A percentile compares a stretch with the other conserved stretches of the same genome.
Conservation (phyloP, 148 eudicot species). For the Vaccinium macrocarpon region DNA sequence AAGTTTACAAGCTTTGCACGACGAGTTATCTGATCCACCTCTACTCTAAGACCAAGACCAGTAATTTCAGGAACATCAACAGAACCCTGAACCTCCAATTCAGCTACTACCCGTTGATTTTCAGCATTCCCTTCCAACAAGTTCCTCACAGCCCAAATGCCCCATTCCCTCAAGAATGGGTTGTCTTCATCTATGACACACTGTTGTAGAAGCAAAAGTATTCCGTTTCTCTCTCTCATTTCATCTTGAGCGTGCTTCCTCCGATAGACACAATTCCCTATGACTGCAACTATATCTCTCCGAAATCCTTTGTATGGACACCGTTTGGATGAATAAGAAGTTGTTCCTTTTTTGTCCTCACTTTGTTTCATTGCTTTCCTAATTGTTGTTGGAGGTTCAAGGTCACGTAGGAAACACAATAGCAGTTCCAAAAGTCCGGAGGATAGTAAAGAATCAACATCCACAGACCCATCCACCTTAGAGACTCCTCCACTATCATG, state of each 20-base stretch:
- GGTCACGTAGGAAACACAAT: constrained; percentile 54
- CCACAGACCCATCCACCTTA: constrained; percentile 20
- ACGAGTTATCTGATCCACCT: constrained; percentile 62
- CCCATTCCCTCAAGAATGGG: constrained; percentile 94
- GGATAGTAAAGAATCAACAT: constrained; percentile 37
- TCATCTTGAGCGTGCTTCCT: constrained; percentile 74
- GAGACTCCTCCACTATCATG: constrained; percentile 22
- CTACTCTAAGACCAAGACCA: constrained; percentile 67
- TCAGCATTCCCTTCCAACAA: constrained; percentile 65
- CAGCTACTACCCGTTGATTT: constrained; percentile 57
- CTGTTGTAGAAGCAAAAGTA: constrained; percentile 69
- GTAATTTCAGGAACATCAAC: constrained; percentile 72
- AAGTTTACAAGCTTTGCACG: constrained; percentile 74
- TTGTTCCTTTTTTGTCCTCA: constrained; percentile 25
- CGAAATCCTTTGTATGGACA: constrained; percentile 88
- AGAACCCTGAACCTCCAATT: constrained; percentile 77
- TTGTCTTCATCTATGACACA: constrained; percentile 85
- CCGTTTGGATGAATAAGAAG: constrained; percentile 29
- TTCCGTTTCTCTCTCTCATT: constrained; percentile 59
- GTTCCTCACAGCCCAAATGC: constrained; percentile 68
- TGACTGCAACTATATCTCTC: constrained; percentile 70
- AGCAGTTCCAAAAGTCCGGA: constrained; percentile 67
- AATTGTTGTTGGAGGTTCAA: constrained; percentile 74
- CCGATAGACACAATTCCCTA: constrained; percentile 63
- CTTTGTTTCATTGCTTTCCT: constrained; percentile 50